Conservation (phyloP, 2,329 filamentous ascomycete species). For the Phaeosphaeria sp. region DNA sequence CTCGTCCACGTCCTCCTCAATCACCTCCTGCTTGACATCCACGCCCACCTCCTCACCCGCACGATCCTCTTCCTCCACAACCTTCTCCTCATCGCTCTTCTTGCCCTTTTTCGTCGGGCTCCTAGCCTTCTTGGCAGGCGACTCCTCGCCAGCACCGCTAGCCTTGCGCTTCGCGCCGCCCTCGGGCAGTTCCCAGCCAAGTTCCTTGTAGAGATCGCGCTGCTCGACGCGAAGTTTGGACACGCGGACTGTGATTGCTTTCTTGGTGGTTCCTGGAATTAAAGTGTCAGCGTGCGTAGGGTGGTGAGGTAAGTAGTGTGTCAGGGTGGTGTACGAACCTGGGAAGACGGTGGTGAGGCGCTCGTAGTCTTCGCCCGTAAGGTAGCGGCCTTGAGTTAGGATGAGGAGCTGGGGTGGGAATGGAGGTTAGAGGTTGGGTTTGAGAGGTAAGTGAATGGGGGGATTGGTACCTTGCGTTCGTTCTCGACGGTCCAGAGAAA, state of each 20-base stretch:
- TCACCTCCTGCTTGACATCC: conserved; percentile 10
- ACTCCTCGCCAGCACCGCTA: conserved; percentile 6
- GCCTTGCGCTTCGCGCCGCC: conserved; percentile 14
- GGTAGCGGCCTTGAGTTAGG: conserved; percentile 21
- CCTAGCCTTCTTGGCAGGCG: neutral
- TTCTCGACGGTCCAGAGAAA: conserved; percentile 21
- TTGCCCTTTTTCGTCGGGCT: conserved; percentile 16
- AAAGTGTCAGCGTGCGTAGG: too few species aligned
- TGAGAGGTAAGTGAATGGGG: neutral
- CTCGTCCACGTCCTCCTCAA: neutral
- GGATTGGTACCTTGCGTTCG: conserved; percentile 15
- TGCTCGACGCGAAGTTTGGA: conserved; percentile 15
- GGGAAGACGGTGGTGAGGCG: conserved; percentile 18
- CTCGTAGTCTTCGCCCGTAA: conserved; percentile 21
- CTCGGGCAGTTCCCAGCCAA: conserved; percentile 13
- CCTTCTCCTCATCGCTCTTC: conserved; percentile 9
- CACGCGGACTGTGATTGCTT: too few species aligned
- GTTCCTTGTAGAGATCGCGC: conserved; percentile 13
- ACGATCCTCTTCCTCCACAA: conserved; percentile 1
- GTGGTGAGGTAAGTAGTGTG: too few species aligned
- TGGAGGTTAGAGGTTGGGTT: neutral
- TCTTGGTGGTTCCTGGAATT: too few species aligned
- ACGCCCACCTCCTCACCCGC: conserved; percentile 1
- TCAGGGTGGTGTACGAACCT: conserved; percentile 15
- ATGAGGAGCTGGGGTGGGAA: conserved; percentile 25